These are phyloP conservation scores for Cryptosporidium canis DNA, from an alignment of 169 alveolate species.

Conservation along the genomic window DNA sequence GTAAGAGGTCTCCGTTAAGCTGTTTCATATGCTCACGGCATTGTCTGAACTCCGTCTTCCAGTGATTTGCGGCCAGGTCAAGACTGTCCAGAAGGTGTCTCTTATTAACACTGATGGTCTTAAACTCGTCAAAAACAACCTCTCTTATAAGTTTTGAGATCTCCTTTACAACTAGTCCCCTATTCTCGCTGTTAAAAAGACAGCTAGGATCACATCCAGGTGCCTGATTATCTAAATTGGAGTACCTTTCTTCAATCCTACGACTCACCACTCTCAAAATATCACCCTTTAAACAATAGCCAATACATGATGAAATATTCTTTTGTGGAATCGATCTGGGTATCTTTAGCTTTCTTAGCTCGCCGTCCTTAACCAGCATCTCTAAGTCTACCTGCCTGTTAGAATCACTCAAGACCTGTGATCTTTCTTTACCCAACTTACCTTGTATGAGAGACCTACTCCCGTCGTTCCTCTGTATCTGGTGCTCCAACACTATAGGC, in stretches of 20 bases:
- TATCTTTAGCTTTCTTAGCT: conserved; percentile 16
- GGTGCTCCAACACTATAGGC: conserved; percentile 64
- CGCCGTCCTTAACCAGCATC: conserved; percentile 52
- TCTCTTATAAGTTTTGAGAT: neutral
- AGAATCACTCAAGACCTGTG: neutral
- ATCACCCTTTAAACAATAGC: conserved; percentile 38
- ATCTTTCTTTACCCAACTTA: neutral
- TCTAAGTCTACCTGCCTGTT: conserved; percentile 20
- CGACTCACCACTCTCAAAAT: neutral
- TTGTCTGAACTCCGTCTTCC: neutral
- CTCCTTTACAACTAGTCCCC: neutral
- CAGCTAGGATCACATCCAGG: neutral
- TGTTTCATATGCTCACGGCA: neutral
- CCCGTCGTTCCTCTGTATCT: conserved; percentile 12
- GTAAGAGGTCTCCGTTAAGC: neutral
- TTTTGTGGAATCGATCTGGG: conserved; percentile 6
- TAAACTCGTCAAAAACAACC: neutral
- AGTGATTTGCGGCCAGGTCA: no score
- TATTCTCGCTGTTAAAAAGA: neutral
- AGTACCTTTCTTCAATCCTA: neutral
- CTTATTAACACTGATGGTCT: neutral
- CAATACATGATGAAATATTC: neutral
- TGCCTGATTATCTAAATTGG: neutral
- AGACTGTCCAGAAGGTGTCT: neutral
- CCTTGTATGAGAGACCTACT: conserved; percentile 12